A percentile compares a stretch with the other conserved stretches of the same genome.
Conservation (phyloP, 768 basidiomycete species). For the Pleurotus cornucopiae region DNA sequence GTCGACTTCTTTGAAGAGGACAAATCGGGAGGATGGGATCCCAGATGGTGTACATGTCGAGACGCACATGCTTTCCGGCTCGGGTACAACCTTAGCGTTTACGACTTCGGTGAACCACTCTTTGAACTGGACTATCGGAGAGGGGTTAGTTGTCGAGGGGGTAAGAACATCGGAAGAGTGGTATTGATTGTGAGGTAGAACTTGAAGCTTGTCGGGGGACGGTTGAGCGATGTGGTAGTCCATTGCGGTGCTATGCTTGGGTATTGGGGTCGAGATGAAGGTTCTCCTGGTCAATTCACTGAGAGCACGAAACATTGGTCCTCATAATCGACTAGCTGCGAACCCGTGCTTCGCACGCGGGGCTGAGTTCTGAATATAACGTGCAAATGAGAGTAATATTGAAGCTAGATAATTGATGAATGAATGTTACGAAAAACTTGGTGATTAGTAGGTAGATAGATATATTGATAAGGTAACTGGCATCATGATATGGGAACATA, state of each 20-base stretch:
- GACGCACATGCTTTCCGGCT: constrained; percentile 89
- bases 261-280: too few species aligned
- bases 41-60: constrained; percentile 69
- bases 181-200: constrained; percentile 79
- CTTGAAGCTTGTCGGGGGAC: constrained; percentile 51
- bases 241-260: constrained; percentile 18
- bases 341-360: too few species aligned
- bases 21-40: constrained; percentile 84
- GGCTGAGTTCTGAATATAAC: too few species aligned
- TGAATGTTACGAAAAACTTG: too few species aligned
- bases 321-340: too few species aligned
- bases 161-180: constrained; percentile 56
- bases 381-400: too few species aligned
- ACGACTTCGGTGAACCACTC: constrained; percentile 76
- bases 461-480: too few species aligned
- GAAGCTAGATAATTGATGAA: too few species aligned
- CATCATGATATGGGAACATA: too few species aligned
- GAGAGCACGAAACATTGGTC: too few species aligned
- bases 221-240: constrained; percentile 41
- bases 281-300: too few species aligned
- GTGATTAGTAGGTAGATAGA: too few species aligned
- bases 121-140: constrained; percentile 83
- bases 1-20: constrained; percentile 91
- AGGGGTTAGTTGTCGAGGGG: constrained; percentile 53
- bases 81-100: constrained; percentile 50